These are phyloP conservation scores for Pholiota microspora DNA, from an alignment of 768 basidiomycete genomes.

Conservation along the genomic window DNA sequence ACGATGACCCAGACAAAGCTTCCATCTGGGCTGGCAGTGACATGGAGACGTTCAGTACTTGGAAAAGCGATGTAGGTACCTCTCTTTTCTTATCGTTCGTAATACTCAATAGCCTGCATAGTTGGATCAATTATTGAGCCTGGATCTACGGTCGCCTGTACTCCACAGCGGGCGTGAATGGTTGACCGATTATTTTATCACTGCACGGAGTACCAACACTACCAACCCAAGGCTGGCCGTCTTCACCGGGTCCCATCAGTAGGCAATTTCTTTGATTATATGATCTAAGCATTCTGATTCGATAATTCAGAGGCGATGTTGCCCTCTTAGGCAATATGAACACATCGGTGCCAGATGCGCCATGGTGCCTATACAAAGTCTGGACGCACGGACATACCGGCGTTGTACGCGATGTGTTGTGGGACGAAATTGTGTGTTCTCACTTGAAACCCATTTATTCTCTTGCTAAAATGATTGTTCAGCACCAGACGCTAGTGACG, in stretches of 20 bases:
- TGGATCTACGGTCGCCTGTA: conserved; percentile 67
- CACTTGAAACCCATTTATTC: not conserved
- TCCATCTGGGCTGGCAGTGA: conserved; percentile 84
- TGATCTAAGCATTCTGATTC: not conserved
- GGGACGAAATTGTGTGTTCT: conserved; percentile 49
- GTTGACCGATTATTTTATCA: conserved; percentile 79
- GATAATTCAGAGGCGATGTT: conserved; percentile 48
- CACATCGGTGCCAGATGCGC: conserved; percentile 31
- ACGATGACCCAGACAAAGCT: conserved; percentile 23
- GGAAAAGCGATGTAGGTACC: conserved; percentile 64
- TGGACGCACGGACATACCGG: conserved; percentile 59
- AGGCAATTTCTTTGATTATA: conserved; percentile 17
- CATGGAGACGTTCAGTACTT: conserved; percentile 91
- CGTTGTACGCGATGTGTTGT: conserved; percentile 52
- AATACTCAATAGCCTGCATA: conserved; percentile 20
- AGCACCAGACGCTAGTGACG: conserved; percentile 26
- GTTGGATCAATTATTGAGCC: conserved; percentile 56
- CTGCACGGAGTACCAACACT: conserved; percentile 38
- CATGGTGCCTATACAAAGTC: conserved; percentile 49
- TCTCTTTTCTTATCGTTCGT: not conserved
- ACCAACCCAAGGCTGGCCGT: conserved; percentile 41
- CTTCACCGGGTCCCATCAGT: conserved; percentile 79
- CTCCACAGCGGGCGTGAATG: conserved; percentile 57
- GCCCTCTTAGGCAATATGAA: conserved; percentile 50
- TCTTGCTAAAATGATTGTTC: not conserved